Percentiles rank a stretch among this genome's conserved stretches.
Evolutionary conservation across 345 rosid species (phyloP).

Genomic region (Kandelia obovata): DNA sequence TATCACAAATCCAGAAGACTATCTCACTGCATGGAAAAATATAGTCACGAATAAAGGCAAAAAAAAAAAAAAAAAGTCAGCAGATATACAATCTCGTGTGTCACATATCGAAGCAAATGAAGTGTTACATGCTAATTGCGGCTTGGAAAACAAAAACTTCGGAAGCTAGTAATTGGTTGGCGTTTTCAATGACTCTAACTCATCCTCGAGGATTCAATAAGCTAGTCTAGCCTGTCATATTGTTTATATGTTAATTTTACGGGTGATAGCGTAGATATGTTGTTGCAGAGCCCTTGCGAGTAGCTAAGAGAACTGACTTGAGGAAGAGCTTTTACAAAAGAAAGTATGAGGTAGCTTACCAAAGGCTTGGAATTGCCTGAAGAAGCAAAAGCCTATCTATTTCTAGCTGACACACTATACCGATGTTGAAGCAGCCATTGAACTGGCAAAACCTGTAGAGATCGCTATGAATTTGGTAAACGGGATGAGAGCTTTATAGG

Average conservation of each 20-base stretch:
- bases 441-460: conserved; percentile 53
- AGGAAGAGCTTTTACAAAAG: conserved; percentile 74
- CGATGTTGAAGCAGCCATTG: conserved; percentile 71
- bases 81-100: too few species aligned
- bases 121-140: too few species aligned
- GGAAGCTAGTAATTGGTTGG: too few species aligned
- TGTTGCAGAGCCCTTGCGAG: conserved; percentile 84
- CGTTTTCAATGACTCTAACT: too few species aligned
- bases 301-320: conserved; percentile 85
- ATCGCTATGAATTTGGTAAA: conserved; percentile 33
- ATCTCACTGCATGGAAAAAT: too few species aligned
- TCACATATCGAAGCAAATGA: too few species aligned
- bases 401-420: conserved; percentile 63
- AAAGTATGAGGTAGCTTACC: conserved; percentile 63
- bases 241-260: neutral
- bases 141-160: too few species aligned
- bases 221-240: too few species aligned
- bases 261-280: conserved; percentile 89
- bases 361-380: conserved; percentile 60
- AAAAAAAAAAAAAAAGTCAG: too few species aligned
- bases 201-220: too few species aligned
- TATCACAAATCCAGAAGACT: too few species aligned
- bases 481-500: conserved; percentile 21
- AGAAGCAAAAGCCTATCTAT: conserved; percentile 57
- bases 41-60: too few species aligned